Evolutionary conservation across 192 early-diverging fungal genomes (phyloP).

Genomic region (Gigaspora rosea): DNA sequence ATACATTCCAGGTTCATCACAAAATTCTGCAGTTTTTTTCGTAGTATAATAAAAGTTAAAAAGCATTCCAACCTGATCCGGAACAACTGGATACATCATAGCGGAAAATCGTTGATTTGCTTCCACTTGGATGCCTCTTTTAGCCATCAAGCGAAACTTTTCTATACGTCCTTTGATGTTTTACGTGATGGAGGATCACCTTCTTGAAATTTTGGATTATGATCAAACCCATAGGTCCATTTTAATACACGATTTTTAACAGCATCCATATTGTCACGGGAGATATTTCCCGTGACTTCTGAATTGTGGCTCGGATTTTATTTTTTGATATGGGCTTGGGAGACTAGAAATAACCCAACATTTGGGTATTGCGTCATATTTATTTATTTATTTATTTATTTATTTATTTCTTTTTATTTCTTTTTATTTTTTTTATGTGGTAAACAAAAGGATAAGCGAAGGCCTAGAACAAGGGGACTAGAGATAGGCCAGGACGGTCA

Average conservation of each 20-base stretch:
- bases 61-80: background rate
- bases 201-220: background rate
- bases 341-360: no score
- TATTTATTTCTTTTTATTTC: no score
- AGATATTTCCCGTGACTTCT: no score
- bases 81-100: background rate
- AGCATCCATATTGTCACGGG: background rate
- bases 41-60: slow-evolving; percentile 15
- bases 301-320: no score
- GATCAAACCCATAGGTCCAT: background rate
- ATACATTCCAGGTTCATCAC: slow-evolving; percentile 17
- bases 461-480: no score
- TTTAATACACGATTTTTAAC: slow-evolving; percentile 5
- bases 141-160: slow-evolving; percentile 19
- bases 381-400: no score
- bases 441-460: no score
- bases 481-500: no score
- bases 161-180: slow-evolving; percentile 9
- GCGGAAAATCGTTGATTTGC: slow-evolving; percentile 8
- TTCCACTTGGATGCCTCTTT: slow-evolving; percentile 1
- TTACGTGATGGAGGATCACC: slow-evolving; percentile 26
- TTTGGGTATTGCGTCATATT: no score
- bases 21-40: slow-evolving; percentile 9
- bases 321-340: no score
- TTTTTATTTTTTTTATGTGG: no score